A percentile compares a stretch with the other conserved stretches of the same genome.
Evolutionary conservation across 129 eudicot species (phyloP).

Genomic region (Mikania micrantha): DNA sequence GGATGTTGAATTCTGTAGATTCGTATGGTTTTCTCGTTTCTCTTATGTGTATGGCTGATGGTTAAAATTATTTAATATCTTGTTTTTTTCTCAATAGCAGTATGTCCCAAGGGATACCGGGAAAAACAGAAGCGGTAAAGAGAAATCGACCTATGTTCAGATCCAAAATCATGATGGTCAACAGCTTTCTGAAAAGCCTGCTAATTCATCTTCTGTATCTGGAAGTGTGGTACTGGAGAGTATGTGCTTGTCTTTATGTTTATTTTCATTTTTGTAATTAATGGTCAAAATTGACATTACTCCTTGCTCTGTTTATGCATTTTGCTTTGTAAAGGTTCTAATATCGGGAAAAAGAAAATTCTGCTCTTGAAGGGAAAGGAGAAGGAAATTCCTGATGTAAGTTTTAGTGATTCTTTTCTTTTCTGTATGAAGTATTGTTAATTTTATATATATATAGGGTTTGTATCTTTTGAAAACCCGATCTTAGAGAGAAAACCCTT

Average conservation of each 20-base stretch:
- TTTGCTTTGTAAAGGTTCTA: conserved; percentile 47
- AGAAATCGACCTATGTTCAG: conserved; percentile 55
- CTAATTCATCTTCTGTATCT: conserved; percentile 30
- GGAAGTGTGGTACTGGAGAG: conserved; percentile 51
- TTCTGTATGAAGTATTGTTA: too few species aligned
- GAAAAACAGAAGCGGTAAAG: conserved; percentile 58
- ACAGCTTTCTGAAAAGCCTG: conserved; percentile 39
- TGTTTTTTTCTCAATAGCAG: conserved; percentile 33
- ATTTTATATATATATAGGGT: too few species aligned
- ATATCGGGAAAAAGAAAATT: conserved; percentile 70
- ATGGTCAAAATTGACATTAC: background rate
- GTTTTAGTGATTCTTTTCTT: background rate
- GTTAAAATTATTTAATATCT: conserved; percentile 15
- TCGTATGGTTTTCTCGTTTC: conserved; percentile 5
- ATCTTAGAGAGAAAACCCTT: too few species aligned
- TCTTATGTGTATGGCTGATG: conserved; percentile 14
- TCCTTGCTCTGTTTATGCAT: background rate
- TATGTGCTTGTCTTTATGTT: conserved; percentile 23
- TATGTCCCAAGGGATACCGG: conserved; percentile 67
- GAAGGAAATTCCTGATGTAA: conserved; percentile 63
- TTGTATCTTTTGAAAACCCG: too few species aligned
- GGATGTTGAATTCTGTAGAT: conserved; percentile 4
- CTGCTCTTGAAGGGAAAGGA: conserved; percentile 90
- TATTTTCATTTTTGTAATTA: background rate
- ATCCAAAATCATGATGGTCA: conserved; percentile 49